phyloP scores from a whole-genome alignment of 257 asterid species.

The Lavandula angustifolia region DNA sequence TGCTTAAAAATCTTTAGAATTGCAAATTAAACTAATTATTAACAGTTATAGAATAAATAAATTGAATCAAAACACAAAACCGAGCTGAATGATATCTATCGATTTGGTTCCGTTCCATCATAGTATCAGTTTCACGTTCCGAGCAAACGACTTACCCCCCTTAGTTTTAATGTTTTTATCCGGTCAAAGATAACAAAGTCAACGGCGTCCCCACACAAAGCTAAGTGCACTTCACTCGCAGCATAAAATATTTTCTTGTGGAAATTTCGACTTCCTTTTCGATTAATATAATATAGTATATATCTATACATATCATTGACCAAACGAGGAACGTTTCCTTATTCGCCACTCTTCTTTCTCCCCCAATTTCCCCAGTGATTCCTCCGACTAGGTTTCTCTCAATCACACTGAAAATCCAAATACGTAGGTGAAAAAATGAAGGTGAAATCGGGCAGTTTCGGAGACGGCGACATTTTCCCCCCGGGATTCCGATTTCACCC shows the following conservation, averaged over 20 bases:
- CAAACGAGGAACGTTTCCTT: conserved; percentile 6
- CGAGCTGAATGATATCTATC: no score
- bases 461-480: conserved; percentile 44
- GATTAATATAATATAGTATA: no score
- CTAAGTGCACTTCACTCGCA: conserved; percentile 33
- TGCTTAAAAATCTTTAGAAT: no score
- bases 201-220: conserved; percentile 30
- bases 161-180: no score
- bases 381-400: neutral
- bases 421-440: conserved; percentile 20
- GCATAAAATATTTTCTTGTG: neutral
- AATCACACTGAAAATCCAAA: conserved; percentile 4
- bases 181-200: conserved; percentile 3
- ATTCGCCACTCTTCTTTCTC: conserved; percentile 23
- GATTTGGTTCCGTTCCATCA: no score
- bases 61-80: no score
- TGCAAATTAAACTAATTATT: no score
- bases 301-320: neutral
- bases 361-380: neutral
- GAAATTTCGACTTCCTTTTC: conserved; percentile 28
- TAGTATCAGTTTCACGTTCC: no score
- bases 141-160: no score
- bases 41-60: no score
- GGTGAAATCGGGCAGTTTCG: conserved; percentile 36
- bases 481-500: conserved; percentile 97